phyloP scores from a whole-genome alignment of 176 grass and related monocot genomes.

The Aegilops umbellulata region DNA sequence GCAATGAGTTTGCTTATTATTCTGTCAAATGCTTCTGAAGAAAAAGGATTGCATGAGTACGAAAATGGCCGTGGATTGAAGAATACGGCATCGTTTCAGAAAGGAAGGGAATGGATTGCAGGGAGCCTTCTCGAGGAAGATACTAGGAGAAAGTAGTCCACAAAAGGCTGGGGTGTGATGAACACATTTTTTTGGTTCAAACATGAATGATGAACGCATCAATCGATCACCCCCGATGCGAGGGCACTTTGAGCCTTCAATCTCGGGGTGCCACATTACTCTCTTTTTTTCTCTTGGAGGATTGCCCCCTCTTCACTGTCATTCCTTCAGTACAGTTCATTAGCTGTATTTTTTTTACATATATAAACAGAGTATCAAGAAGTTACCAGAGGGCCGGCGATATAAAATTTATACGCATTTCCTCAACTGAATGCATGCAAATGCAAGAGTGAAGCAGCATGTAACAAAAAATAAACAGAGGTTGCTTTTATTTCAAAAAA shows the following conservation, averaged over 20 bases:
- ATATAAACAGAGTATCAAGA: too few species aligned
- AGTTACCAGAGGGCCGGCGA: too few species aligned
- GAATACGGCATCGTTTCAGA: neutral
- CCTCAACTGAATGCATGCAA: neutral
- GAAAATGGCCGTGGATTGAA: constrained; percentile 12
- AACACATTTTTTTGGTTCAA: neutral
- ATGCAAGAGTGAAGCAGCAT: neutral
- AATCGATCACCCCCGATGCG: too few species aligned
- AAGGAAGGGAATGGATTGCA: constrained; percentile 20
- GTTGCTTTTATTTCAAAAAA: neutral
- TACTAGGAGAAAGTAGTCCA: neutral
- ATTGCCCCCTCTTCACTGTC: neutral
- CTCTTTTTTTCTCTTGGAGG: too few species aligned
- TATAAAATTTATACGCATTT: neutral
- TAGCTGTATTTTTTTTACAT: too few species aligned
- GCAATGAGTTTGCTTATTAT: neutral
- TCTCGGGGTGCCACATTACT: neutral
- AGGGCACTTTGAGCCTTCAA: neutral
- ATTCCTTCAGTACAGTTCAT: neutral
- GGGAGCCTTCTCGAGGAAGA: constrained; percentile 38
- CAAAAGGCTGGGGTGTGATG: constrained; percentile 37
- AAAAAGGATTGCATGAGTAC: neutral
- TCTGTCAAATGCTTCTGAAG: neutral
- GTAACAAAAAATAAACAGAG: too few species aligned
- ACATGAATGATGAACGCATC: neutral